Evolutionary conservation across 225 moss, liverwort and hornwort species (phyloP), one percentile per base, ranked within the genome.

Genomic region (Pleurozium schreberi): DNA sequence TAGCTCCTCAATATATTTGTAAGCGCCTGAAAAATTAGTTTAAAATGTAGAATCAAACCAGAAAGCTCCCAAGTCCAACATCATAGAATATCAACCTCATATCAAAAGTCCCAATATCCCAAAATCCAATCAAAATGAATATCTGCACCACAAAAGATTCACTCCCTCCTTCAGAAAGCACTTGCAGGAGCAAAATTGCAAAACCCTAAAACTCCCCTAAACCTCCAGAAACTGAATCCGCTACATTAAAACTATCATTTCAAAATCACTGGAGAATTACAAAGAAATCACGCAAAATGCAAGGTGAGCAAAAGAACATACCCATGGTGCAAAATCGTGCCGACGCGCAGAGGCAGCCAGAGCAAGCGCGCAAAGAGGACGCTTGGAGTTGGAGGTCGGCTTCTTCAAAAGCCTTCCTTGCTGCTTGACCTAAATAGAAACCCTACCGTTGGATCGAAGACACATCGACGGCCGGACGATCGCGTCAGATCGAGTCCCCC

Each of bases 1-100:
- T 86, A 97, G 90, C 93, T 97, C 97, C 88, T 97, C 96, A 55
- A 97, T 88, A 80, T 97, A 97, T 91, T 97, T 97, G 95, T 96
- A 96, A 59, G 96, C 96, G 80, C 96, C 96, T 95, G 75, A 38
- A 81, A 19, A n/a, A 55, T 7, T 28, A 63, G 28, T 14, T 47
- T 3, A 4, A 40, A 74, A 18, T 27, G 43, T 14, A 36, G 22
- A 36, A 57, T 82, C 59, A 78, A 87, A 18, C 31, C n/a, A 49
- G 10, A 15, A 28, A 81, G 13, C 25, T 58, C 43, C 30, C 16
- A 45, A 80, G 23, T 58, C 49, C 25, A 58, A 71, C 65, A 68
- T 27, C 42, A 63, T 17, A 8, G 42, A 45, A 36, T 3, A 68
- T 23, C 21, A 47, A 82, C 12, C 11, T n/a, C 79, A 31, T 21